Conservation (phyloP, 306 rosid species). For the Phaseolus lunatus region DNA sequence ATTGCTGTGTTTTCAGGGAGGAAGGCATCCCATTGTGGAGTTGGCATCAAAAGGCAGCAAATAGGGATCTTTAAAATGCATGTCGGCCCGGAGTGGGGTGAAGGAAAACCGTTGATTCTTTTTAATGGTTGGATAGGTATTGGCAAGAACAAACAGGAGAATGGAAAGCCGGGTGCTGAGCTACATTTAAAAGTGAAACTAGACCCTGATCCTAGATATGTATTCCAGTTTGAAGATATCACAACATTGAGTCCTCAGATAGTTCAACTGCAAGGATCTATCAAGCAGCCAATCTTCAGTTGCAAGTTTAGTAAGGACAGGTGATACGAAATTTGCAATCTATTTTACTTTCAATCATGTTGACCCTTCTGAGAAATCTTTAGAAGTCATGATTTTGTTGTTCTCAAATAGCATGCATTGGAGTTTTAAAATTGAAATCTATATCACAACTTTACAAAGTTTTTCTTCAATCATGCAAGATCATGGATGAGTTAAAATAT, state of each 20-base stretch:
- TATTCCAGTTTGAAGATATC: conserved; percentile 82
- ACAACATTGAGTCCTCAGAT: conserved; percentile 85
- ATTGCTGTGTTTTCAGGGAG: conserved; percentile 75
- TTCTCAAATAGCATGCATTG: conserved; percentile 7
- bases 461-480: background rate
- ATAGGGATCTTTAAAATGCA: conserved; percentile 81
- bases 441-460: background rate
- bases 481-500: background rate
- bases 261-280: conserved; percentile 86
- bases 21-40: conserved; percentile 88
- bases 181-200: conserved; percentile 85
- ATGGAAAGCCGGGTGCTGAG: conserved; percentile 70
- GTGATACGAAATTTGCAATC: conserved; percentile 53
- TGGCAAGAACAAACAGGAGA: conserved; percentile 75
- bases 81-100: conserved; percentile 88
- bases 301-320: conserved; percentile 94
- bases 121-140: conserved; percentile 87
- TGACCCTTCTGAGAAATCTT: background rate
- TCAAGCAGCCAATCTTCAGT: conserved; percentile 88
- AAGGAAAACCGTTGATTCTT: conserved; percentile 75
- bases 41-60: conserved; percentile 78
- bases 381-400: conserved; percentile 13
- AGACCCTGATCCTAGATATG: conserved; percentile 94
- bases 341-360: conserved; percentile 21
- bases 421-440: conserved; percentile 18